Percentiles rank a stretch among this genome's conserved stretches.
Evolutionary conservation across 164 flowering plant genomes (phyloP).

Genomic region (Cinnamomum chago): DNA sequence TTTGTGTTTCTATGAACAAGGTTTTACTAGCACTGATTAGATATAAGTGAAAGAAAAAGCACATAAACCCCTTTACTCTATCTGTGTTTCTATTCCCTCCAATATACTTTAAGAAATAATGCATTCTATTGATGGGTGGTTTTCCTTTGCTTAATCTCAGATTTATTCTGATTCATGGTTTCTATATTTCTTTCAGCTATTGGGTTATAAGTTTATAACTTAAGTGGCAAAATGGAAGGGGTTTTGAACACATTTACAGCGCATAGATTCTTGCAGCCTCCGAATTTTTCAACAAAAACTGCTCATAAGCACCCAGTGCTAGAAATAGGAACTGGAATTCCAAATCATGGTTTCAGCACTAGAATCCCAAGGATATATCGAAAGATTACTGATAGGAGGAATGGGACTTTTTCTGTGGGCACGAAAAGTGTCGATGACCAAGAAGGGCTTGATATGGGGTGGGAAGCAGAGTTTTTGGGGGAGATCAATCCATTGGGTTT

Average conservation of each 20-base stretch:
- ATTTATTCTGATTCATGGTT: neutral
- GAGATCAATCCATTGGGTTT: conserved; percentile 46
- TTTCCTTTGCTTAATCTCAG: neutral
- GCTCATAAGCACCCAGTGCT: conserved; percentile 5
- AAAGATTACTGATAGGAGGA: conserved; percentile 8
- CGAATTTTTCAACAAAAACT: conserved; percentile 13
- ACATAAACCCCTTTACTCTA: no score
- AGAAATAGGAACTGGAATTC: conserved; percentile 17
- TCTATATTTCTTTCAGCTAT: neutral
- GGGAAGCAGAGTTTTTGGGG: conserved; percentile 73
- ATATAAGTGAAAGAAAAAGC: no score
- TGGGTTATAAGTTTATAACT: neutral
- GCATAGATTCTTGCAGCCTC: conserved; percentile 21
- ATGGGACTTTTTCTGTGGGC: neutral
- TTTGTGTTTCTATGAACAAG: no score
- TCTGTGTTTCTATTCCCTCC: neutral
- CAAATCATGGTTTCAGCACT: conserved; percentile 1
- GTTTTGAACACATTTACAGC: conserved; percentile 20
- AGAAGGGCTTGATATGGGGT: conserved; percentile 30
- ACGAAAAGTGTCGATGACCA: conserved; percentile 11
- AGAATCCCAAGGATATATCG: conserved; percentile 4
- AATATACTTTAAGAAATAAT: neutral
- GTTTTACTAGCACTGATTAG: no score
- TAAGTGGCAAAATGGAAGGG: conserved; percentile 21
- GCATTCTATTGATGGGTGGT: neutral